Conservation (phyloP, 2,329 filamentous ascomycete genomes). For the Fusarium coffeatum region DNA sequence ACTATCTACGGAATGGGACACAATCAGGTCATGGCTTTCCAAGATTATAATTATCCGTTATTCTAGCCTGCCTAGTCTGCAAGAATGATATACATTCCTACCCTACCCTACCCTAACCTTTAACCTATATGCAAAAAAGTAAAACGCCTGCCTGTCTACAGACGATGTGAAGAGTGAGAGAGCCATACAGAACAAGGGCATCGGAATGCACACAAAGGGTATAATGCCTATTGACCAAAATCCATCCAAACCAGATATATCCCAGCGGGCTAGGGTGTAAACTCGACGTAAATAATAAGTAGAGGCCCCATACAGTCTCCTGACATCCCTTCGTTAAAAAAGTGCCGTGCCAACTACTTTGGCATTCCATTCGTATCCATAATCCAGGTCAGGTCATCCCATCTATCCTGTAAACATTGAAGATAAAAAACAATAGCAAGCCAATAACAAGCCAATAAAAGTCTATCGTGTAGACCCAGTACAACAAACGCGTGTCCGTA, state of each 20-base stretch:
- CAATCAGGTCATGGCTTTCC: constrained; percentile 5
- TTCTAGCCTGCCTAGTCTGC: constrained; percentile 3
- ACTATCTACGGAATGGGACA: constrained; percentile 23
- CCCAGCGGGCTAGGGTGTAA: constrained; percentile 23
- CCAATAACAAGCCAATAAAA: constrained; percentile 16
- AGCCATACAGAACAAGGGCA: constrained; percentile 26
- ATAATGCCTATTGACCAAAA: constrained; percentile 49
- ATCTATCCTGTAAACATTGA: constrained; percentile 39
- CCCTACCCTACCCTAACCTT: not conserved
- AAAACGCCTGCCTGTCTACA: constrained; percentile 20
- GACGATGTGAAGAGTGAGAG: constrained; percentile 10
- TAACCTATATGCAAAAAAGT: not conserved
- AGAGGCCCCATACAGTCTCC: constrained; percentile 12
- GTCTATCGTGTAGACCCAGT: constrained; percentile 34
- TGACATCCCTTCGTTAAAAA: constrained; percentile 27
- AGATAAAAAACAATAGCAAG: too few relatives aligned
- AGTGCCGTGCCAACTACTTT: constrained; percentile 3
- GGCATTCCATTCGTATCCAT: constrained; percentile 39
- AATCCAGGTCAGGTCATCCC: constrained; percentile 17
- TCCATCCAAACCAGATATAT: constrained; percentile 32
- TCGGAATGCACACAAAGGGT: constrained; percentile 47
- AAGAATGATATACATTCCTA: constrained; percentile 34
- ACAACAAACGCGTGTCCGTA: constrained; percentile 15
- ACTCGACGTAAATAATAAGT: constrained; percentile 24
- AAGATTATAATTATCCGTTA: constrained; percentile 39